Percentiles rank a stretch among this genome's conserved stretches.
phyloP scores from a whole-genome alignment of 495 filamentous ascomycete genomes.

The Tuber magnatum region DNA sequence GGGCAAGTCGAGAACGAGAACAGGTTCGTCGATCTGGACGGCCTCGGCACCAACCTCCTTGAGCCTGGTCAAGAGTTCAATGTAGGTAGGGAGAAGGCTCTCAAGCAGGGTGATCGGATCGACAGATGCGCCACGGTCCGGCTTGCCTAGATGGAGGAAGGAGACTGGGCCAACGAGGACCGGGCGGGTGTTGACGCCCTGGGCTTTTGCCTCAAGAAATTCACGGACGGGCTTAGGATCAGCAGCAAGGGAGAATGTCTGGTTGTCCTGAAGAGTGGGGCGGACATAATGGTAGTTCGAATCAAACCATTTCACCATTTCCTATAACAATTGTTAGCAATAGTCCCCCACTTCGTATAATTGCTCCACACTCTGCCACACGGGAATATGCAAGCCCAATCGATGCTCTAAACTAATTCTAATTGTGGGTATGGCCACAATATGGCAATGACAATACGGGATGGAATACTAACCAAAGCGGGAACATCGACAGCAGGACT shows the following conservation, averaged over 20 bases:
- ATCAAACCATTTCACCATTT: constrained; percentile 99
- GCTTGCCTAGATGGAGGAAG: constrained; percentile 92
- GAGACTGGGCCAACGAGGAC: constrained; percentile 93
- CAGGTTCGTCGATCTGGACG: constrained; percentile 96
- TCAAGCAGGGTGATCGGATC: constrained; percentile 86
- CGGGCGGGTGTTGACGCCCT: constrained; percentile 83
- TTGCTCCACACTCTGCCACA: neutral
- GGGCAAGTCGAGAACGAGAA: constrained; percentile 86
- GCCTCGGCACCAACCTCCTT: constrained; percentile 91
- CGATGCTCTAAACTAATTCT: constrained; percentile 5
- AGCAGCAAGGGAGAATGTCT: constrained; percentile 78
- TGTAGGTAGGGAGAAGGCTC: constrained; percentile 85
- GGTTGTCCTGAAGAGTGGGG: constrained; percentile 90
- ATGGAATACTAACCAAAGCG: constrained; percentile 52
- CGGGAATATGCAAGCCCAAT: constrained; percentile 13
- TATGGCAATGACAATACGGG: neutral
- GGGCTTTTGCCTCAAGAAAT: constrained; percentile 95
- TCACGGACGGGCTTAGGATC: constrained; percentile 90
- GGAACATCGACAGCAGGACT: constrained; percentile 79
- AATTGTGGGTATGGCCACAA: neutral
- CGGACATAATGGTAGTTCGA: constrained; percentile 99
- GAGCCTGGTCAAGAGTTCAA: constrained; percentile 78
- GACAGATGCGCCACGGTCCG: constrained; percentile 85
- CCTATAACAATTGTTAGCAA: constrained; percentile 44
- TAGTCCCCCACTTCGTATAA: neutral